These are phyloP conservation scores for Ceratocystis cacaofunesta DNA, from an alignment of 2,329 filamentous ascomycete species.

Conservation along the genomic window DNA sequence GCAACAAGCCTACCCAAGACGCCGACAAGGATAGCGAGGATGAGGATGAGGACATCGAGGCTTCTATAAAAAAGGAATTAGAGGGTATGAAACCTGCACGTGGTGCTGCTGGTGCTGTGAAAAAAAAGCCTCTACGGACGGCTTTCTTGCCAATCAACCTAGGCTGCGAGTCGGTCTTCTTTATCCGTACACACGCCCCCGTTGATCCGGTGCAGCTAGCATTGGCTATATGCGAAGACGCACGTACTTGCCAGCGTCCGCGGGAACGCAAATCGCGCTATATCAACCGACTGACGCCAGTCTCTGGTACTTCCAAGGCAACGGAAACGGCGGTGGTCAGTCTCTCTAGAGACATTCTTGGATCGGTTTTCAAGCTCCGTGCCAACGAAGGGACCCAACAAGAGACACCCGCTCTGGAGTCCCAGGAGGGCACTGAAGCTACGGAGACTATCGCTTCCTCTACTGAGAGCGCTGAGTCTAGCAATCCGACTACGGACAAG, in stretches of 20 bases:
- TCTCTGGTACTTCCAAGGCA: slow-evolving; percentile 44
- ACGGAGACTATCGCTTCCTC: not conserved
- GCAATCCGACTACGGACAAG: not conserved
- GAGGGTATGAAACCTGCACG: slow-evolving; percentile 39
- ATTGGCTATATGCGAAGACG: slow-evolving; percentile 40
- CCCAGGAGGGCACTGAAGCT: not conserved
- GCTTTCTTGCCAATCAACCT: slow-evolving; percentile 39
- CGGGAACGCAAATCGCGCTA: slow-evolving; percentile 37
- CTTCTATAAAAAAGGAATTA: slow-evolving; percentile 58
- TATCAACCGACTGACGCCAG: slow-evolving; percentile 42
- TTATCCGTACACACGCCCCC: slow-evolving; percentile 41
- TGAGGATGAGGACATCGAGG: slow-evolving; percentile 52
- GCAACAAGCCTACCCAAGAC: slow-evolving; percentile 17
- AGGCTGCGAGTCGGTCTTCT: slow-evolving; percentile 47
- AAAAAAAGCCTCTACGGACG: slow-evolving; percentile 25
- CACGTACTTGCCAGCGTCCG: slow-evolving; percentile 29
- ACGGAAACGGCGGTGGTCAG: slow-evolving; percentile 53
- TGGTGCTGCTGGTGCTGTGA: slow-evolving; percentile 18
- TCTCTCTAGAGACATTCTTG: slow-evolving; percentile 47
- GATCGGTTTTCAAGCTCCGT: slow-evolving; percentile 43
- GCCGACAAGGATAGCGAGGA: slow-evolving; percentile 25
- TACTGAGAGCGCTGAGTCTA: not conserved
- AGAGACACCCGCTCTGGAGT: not conserved
- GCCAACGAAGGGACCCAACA: slow-evolving; percentile 4
- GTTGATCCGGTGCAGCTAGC: slow-evolving; percentile 42